Evolutionary conservation across 306 rosid genomes (phyloP).

Genomic region (Glycine tomentella): DNA sequence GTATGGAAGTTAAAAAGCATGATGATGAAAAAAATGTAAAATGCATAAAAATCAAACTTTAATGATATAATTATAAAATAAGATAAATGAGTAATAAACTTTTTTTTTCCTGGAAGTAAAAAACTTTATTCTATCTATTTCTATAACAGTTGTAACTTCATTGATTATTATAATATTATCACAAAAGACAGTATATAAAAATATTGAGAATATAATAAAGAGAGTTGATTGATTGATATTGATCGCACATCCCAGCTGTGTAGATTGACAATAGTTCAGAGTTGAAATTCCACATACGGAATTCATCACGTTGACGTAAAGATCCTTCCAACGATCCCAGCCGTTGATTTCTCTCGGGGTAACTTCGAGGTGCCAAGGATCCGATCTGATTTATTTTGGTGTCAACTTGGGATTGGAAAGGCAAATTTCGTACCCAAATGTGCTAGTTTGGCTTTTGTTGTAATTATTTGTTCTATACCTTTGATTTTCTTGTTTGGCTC

Average conservation of each 20-base stretch:
- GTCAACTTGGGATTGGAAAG: conserved; percentile 27
- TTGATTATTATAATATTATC: no score
- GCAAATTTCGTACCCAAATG: conserved; percentile 11
- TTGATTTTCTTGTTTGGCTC: not conserved
- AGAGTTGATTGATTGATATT: conserved; percentile 52
- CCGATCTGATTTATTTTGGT: no score
- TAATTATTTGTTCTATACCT: not conserved
- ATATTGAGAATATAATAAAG: not conserved
- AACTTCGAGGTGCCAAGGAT: conserved; percentile 21
- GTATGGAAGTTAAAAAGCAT: no score
- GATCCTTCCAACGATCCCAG: conserved; percentile 48
- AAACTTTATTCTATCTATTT: no score
- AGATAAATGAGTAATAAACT: no score
- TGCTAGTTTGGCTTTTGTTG: conserved; percentile 29
- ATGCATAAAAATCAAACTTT: no score
- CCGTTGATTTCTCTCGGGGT: conserved; percentile 46
- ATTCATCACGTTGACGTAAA: conserved; percentile 55
- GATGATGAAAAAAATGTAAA: no score
- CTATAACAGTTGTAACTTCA: no score
- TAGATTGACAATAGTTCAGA: conserved; percentile 45
- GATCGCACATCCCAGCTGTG: conserved; percentile 46
- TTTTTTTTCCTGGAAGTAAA: no score
- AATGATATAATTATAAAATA: no score
- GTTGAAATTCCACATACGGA: conserved; percentile 60
- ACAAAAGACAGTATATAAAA: no score